Percentiles rank a stretch among this genome's conserved stretches.
phyloP scores from a whole-genome alignment of 768 basidiomycete species.

The Punctularia strigosozonata region DNA sequence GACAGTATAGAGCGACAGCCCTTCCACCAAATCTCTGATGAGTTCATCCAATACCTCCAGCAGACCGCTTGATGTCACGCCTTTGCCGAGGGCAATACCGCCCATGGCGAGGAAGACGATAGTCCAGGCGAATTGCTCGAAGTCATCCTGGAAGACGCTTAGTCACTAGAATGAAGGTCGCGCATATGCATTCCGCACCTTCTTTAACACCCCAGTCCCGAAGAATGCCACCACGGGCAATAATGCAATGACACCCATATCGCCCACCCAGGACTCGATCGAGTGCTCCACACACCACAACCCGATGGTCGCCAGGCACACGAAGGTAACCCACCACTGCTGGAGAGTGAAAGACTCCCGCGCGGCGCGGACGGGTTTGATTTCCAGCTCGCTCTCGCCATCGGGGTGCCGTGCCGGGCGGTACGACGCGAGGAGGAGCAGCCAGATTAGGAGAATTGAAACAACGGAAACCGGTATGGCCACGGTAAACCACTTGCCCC shows the following conservation, averaged over 20 bases:
- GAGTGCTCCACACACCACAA: slow-evolving; percentile 84
- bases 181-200: slow-evolving; percentile 34
- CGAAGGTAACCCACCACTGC: slow-evolving; percentile 83
- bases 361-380: slow-evolving; percentile 75
- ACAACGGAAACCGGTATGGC: slow-evolving; percentile 82
- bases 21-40: slow-evolving; percentile 49
- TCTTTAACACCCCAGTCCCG: slow-evolving; percentile 84
- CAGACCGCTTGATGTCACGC: slow-evolving; percentile 82
- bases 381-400: slow-evolving; percentile 68
- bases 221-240: slow-evolving; percentile 92
- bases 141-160: slow-evolving; percentile 58
- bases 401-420: slow-evolving; percentile 59
- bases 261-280: slow-evolving; percentile 69
- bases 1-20: slow-evolving; percentile 53
- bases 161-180: neutral
- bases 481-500: slow-evolving; percentile 91
- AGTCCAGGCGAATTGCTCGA: slow-evolving; percentile 89
- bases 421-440: slow-evolving; percentile 76
- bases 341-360: slow-evolving; percentile 71
- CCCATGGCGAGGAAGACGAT: slow-evolving; percentile 98
- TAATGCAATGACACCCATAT: slow-evolving; percentile 97
- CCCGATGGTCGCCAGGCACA: slow-evolving; percentile 75
- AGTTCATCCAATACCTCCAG: slow-evolving; percentile 62
- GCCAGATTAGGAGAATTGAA: slow-evolving; percentile 87
- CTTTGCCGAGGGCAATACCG: slow-evolving; percentile 91